Conservation (phyloP, 805 yeast species). For the Yamadazyma sp. region DNA sequence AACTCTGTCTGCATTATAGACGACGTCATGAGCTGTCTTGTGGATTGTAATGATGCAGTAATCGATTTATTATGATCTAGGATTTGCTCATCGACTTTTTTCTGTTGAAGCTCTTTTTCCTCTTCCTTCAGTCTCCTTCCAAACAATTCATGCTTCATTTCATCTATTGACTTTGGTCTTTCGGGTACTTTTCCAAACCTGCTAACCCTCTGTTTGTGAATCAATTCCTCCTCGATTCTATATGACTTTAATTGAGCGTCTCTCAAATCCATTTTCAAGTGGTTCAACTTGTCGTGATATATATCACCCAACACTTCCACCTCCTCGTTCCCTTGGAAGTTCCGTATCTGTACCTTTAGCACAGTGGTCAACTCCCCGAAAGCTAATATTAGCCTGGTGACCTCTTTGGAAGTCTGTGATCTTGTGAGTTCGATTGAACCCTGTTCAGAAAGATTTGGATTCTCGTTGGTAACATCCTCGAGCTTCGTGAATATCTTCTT, state of each 20-base stretch:
- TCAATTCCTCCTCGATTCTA: constrained; percentile 24
- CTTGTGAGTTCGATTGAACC: constrained; percentile 20
- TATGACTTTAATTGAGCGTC: constrained; percentile 30
- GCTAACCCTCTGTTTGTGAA: constrained; percentile 32
- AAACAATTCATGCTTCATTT: constrained; percentile 22
- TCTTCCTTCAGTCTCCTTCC: constrained; percentile 19
- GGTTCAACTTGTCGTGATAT: constrained; percentile 11
- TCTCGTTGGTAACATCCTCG: constrained; percentile 15
- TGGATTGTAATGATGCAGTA: constrained; percentile 46
- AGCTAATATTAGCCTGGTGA: constrained; percentile 19
- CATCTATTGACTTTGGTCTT: constrained; percentile 11
- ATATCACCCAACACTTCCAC: constrained; percentile 7
- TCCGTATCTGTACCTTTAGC: constrained; percentile 2
- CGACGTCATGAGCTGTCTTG: constrained; percentile 49
- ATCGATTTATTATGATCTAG: constrained; percentile 47
- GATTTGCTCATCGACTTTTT: constrained; percentile 40
- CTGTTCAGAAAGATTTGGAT: constrained; percentile 9
- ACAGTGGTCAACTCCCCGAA: constrained; percentile 19
- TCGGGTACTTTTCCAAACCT: constrained; percentile 20
- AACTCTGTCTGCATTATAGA: constrained; percentile 52
- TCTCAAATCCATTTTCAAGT: constrained; percentile 25
- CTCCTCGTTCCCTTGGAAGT: neutral
- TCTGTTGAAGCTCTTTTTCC: constrained; percentile 16
- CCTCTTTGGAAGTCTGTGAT: constrained; percentile 17
- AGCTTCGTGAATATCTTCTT: constrained; percentile 20